Percentiles rank a stretch among this genome's conserved stretches.
Conservation (phyloP, 225 moss, liverwort and hornwort genomes). For the Rhytidiadelphus loreus region DNA sequence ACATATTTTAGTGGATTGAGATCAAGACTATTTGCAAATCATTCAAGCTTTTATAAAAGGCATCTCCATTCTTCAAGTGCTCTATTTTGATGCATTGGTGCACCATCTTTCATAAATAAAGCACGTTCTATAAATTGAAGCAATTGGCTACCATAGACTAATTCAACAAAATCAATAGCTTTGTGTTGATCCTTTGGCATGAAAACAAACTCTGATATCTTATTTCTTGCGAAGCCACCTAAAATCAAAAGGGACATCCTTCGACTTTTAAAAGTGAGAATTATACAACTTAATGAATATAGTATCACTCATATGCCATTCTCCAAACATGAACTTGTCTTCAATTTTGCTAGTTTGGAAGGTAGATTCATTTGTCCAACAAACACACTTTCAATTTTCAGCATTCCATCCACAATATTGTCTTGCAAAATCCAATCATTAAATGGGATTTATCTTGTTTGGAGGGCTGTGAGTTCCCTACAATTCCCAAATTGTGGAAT, state of each 20-base stretch:
- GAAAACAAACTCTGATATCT: fast-evolving
- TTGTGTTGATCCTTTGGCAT: fast-evolving
- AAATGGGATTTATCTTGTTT: too few species aligned
- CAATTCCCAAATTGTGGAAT: too few species aligned
- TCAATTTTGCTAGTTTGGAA: neutral
- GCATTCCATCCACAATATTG: neutral
- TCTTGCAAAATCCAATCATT: too few species aligned
- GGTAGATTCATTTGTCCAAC: neutral
- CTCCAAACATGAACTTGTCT: neutral
- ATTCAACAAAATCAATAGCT: neutral
- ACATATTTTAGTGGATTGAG: neutral
- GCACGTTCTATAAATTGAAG: neutral
- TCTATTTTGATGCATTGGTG: neutral
- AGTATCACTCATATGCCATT: neutral
- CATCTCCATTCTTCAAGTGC: neutral
- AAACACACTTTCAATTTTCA: neutral
- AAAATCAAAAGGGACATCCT: neutral
- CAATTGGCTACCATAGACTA: neutral
- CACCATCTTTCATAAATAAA: neutral
- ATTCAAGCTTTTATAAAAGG: neutral
- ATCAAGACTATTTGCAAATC: neutral
- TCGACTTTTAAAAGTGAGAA: neutral
- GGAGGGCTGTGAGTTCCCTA: too few species aligned
- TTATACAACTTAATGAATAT: neutral
- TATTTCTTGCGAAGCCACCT: too few species aligned